Percentiles rank a stretch among this genome's conserved stretches.
phyloP scores from a whole-genome alignment of 2,329 filamentous ascomycete species.

The Talaromyces sp. region DNA sequence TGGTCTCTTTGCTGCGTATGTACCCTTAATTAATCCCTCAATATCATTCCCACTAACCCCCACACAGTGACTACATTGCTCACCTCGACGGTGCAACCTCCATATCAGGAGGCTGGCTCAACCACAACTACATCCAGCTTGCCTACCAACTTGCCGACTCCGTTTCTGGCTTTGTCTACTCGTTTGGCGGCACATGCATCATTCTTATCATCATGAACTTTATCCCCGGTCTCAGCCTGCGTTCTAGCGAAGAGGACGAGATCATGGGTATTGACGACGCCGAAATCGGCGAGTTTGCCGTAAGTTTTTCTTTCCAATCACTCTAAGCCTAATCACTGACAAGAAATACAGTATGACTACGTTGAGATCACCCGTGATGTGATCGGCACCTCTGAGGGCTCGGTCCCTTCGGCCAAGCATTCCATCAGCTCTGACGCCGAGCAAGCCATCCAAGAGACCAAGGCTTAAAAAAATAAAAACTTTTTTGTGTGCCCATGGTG shows the following conservation, averaged over 20 bases:
- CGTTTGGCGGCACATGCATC: constrained; percentile 69
- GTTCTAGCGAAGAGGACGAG: constrained; percentile 71
- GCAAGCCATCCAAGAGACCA: constrained; percentile 10
- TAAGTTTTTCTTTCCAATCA: constrained; percentile 30
- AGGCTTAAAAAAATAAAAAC: constrained; percentile 8
- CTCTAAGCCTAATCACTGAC: neutral
- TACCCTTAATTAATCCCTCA: constrained; percentile 5
- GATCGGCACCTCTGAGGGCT: constrained; percentile 35
- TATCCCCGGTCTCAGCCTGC: constrained; percentile 68
- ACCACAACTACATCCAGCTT: constrained; percentile 77
- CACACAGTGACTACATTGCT: constrained; percentile 66
- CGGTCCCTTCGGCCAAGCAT: constrained; percentile 11
- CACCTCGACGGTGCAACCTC: constrained; percentile 65
- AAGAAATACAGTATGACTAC: constrained; percentile 65
- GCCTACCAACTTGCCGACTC: constrained; percentile 81
- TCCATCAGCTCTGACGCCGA: constrained; percentile 9
- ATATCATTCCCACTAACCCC: neutral
- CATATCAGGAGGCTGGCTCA: constrained; percentile 75
- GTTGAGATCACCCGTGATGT: constrained; percentile 76
- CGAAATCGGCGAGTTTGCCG: constrained; percentile 88
- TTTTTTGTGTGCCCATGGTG: neutral
- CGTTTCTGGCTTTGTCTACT: constrained; percentile 68
- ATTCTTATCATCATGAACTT: constrained; percentile 78
- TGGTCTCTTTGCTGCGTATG: constrained; percentile 71
- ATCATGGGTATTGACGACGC: constrained; percentile 81